Evolutionary conservation across 2,329 filamentous ascomycete species (phyloP).

Genomic region (Neonectria coccinea): DNA sequence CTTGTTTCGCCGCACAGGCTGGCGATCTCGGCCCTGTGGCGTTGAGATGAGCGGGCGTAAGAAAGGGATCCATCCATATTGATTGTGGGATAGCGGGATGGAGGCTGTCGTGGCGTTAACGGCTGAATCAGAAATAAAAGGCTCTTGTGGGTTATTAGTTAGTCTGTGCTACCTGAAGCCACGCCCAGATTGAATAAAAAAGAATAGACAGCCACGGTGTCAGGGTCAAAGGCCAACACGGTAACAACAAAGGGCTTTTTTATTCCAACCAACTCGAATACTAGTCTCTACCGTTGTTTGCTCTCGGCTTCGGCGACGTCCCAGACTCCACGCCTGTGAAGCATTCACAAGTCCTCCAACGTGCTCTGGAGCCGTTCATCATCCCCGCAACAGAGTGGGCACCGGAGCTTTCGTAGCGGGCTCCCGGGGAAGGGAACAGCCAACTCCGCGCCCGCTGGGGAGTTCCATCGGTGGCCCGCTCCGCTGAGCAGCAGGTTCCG

Average conservation of each 20-base stretch:
- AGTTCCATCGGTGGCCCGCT: background rate
- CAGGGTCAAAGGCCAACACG: background rate
- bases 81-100: background rate
- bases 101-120: background rate
- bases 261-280: background rate
- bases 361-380: conserved; percentile 1
- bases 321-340: too few relatives aligned
- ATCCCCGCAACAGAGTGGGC: background rate
- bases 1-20: background rate
- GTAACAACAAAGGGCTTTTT: background rate
- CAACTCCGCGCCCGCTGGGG: background rate
- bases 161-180: background rate
- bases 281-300: background rate
- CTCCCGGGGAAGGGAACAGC: background rate
- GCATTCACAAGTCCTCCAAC: too few relatives aligned
- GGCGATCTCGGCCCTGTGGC: background rate
- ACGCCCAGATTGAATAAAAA: background rate
- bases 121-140: background rate
- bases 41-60: background rate
- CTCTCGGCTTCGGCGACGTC: background rate
- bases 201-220: background rate
- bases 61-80: background rate
- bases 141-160: too few relatives aligned
- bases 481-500: background rate
- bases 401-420: background rate